Percentiles rank a stretch among this genome's conserved stretches.
Conservation (phyloP, 2,329 filamentous ascomycete species). For the Curvularia sp. region DNA sequence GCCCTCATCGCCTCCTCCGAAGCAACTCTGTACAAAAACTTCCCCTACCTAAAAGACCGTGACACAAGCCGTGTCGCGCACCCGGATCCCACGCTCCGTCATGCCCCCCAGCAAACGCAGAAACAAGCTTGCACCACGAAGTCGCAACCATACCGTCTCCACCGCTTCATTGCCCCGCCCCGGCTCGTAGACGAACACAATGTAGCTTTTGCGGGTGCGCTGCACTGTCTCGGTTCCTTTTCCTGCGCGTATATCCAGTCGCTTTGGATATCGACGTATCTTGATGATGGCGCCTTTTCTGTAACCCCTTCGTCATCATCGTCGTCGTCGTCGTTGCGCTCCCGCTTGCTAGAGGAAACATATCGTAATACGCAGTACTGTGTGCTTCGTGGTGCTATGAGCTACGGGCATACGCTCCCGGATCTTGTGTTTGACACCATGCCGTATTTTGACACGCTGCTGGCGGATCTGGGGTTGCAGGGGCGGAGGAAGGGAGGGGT, state of each 20-base stretch:
- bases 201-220: constrained; percentile 35
- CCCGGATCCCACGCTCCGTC: constrained; percentile 28
- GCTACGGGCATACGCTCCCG: constrained; percentile 71
- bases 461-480: constrained; percentile 34
- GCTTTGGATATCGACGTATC: constrained; percentile 66
- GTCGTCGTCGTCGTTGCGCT: not conserved
- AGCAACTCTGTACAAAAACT: constrained; percentile 20
- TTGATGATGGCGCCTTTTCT: constrained; percentile 61
- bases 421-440: constrained; percentile 43
- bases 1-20: constrained; percentile 44
- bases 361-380: constrained; percentile 73
- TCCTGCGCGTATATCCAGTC: constrained; percentile 52
- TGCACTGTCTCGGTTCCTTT: constrained; percentile 49
- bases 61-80: constrained; percentile 28
- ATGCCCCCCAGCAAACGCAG: constrained; percentile 6
- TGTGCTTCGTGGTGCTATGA: constrained; percentile 73
- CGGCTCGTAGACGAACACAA: constrained; percentile 18
- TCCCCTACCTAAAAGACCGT: constrained; percentile 29
- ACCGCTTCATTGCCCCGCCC: constrained; percentile 55
- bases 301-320: constrained; percentile 18
- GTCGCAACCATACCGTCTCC: constrained; percentile 47
- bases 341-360: constrained; percentile 45
- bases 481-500: constrained; percentile 29
- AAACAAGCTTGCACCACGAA: constrained; percentile 8
- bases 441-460: constrained; percentile 40